Evolutionary conservation across 2,329 filamentous ascomycete species (phyloP).

Genomic region (Aspergillus floridensis): DNA sequence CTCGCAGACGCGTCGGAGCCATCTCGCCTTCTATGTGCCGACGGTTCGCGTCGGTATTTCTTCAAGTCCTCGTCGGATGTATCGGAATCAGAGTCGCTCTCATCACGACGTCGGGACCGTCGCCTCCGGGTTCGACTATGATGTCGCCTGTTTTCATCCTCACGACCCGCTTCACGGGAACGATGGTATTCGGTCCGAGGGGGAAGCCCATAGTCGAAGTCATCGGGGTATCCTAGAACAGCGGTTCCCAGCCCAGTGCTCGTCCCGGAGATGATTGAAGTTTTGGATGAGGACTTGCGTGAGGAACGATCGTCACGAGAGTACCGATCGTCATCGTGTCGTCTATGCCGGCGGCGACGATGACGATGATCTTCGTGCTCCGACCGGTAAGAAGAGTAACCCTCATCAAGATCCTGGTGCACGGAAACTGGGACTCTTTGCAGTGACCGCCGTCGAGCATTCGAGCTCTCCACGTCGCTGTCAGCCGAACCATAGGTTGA

Average conservation of each 20-base stretch:
- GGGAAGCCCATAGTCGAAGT: constrained; percentile 29
- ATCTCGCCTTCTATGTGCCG: constrained; percentile 23
- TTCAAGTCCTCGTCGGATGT: constrained; percentile 35
- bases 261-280: constrained; percentile 15
- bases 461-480: constrained; percentile 38
- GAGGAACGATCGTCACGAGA: constrained; percentile 22
- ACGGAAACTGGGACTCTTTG: constrained; percentile 46
- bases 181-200: constrained; percentile 24
- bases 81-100: constrained; percentile 28
- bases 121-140: constrained; percentile 25
- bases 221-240: constrained; percentile 36
- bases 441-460: constrained; percentile 35
- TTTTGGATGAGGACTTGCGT: constrained; percentile 17
- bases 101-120: constrained; percentile 21
- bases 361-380: constrained; percentile 46
- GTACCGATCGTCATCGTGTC: constrained; percentile 22
- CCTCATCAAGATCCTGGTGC: constrained; percentile 49
- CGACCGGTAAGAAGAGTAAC: constrained; percentile 42
- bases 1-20: constrained; percentile 28
- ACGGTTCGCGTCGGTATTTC: constrained; percentile 29
- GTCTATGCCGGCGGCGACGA: constrained; percentile 33
- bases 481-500: constrained; percentile 22
- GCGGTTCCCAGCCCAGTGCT: constrained; percentile 36
- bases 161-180: constrained; percentile 21
- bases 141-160: constrained; percentile 15